Base-by-base conservation (phyloP, 2,329 filamentous ascomycete species). In the Apiospora hydei region DNA sequence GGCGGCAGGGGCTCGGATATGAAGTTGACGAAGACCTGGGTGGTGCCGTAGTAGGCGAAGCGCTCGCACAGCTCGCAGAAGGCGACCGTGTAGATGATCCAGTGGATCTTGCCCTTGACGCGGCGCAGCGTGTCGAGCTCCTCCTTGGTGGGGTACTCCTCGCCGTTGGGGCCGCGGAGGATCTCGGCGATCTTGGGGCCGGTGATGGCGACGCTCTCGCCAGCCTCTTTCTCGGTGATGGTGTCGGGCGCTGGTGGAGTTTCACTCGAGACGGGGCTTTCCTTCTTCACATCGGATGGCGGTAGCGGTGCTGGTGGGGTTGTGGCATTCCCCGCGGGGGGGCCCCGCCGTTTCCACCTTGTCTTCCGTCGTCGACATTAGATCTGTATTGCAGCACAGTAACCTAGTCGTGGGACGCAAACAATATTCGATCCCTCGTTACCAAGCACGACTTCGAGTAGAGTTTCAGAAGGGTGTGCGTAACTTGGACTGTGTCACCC, bases 11-110 rank as follows among this genome's bases (percentile, higher is more conserved):
- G 83, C 73, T 89, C 85, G 75, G 91, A 87, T 75, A 92, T 89
- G 82, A 90, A 92, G 78, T 92, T 92, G 79, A 89, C 88, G 76
- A 70, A 61, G 57, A 70, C 69, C 51, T 64, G 51, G 21, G 87
- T 88, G 11, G 88, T 89, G 51, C 90, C 90, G 77, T 91, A 92
- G 82, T 90, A 92, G 6, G 88, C 88, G 77, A 91, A 91, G 24
- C 89, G 86, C 79, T 92, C 90, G 80, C 88, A 91, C 67, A 92
- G 79, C 80, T 92, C 90, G 66, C 91, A 86, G 75, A 92, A 89
- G 1, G 88, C 89, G 70, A 92, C 85, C 7, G 87, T 90, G 78
- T 87, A 90, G 3, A 87, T 84, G 11, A 84, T 83, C 85, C 85
- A 89, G 11, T 86, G 87, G 24, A 91, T 85, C 73, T 82, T 84